Conservation (phyloP, 1,284 basidiomycete species). For the Ustanciosporium gigantosporum region DNA sequence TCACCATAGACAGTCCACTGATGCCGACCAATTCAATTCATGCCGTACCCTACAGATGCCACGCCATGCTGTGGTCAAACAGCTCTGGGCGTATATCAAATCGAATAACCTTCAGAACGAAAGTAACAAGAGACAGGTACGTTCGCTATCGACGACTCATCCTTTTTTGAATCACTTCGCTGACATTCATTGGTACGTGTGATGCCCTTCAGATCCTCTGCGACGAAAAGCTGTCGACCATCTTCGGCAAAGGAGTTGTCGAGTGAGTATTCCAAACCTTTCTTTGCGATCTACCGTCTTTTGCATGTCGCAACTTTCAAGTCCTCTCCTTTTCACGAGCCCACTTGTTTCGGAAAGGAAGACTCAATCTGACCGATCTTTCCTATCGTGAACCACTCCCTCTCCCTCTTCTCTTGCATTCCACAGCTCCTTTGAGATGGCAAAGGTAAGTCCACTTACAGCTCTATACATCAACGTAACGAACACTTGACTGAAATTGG, state of each 20-base stretch:
- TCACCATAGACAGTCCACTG: too few species aligned
- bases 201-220: slow-evolving; percentile 72
- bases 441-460: slow-evolving; percentile 38
- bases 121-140: slow-evolving; percentile 67
- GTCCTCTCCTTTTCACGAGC: too few species aligned
- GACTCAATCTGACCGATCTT: not conserved
- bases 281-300: not conserved
- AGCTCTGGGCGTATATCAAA: slow-evolving; percentile 83
- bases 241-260: slow-evolving; percentile 77
- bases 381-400: too few species aligned
- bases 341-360: not conserved
- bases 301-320: not conserved
- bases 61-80: slow-evolving; percentile 84
- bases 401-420: not conserved
- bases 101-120: slow-evolving; percentile 77
- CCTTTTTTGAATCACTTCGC: slow-evolving; percentile 1
- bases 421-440: slow-evolving; percentile 58
- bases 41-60: too few species aligned
- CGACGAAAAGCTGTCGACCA: slow-evolving; percentile 70
- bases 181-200: not conserved
- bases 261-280: slow-evolving; percentile 63
- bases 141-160: not conserved
- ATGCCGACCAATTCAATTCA: too few species aligned
- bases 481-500: too few species aligned
- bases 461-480: too few species aligned